phyloP scores from a whole-genome alignment of 2,329 filamentous ascomycete genomes.

The Tolypocladium tundrense region DNA sequence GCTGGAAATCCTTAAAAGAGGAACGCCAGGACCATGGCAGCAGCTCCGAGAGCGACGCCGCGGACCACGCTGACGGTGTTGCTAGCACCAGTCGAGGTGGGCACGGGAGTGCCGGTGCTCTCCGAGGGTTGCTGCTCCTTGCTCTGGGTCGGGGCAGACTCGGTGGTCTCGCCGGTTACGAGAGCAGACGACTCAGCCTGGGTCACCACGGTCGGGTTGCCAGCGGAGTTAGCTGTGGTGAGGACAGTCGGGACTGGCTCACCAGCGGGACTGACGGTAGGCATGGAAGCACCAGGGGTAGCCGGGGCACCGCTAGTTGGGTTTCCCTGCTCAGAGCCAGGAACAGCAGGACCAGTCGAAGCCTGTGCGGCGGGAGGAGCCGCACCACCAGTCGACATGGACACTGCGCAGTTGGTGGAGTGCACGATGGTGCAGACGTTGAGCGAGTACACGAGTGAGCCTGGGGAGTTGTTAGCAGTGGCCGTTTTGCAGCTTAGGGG shows the following conservation, averaged over 20 bases:
- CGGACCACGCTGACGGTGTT: conserved; percentile 10
- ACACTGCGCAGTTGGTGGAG: conserved; percentile 21
- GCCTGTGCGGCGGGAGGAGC: conserved; percentile 6
- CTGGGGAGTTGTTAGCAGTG: conserved; percentile 8
- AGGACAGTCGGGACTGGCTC: conserved; percentile 7
- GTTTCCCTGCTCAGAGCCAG: not conserved
- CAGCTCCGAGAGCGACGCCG: conserved; percentile 14
- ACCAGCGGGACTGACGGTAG: not conserved
- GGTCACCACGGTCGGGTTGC: conserved; percentile 10
- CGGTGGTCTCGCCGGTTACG: conserved; percentile 5
- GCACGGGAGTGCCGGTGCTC: conserved; percentile 6
- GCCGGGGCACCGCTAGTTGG: not conserved
- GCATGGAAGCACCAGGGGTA: not conserved
- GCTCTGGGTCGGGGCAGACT: not conserved
- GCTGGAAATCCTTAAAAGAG: conserved; percentile 11
- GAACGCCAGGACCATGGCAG: conserved; percentile 13
- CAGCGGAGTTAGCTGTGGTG: conserved; percentile 9
- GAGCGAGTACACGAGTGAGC: conserved; percentile 21
- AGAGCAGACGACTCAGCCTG: conserved; percentile 10
- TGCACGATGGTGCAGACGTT: conserved; percentile 25
- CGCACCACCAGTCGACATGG: conserved; percentile 14
- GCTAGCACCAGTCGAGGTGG: conserved; percentile 20
- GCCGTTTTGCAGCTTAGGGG: not conserved
- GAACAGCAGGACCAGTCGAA: not conserved
- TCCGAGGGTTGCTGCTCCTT: conserved; percentile 1